Evolutionary conservation across 441 rosid species (phyloP), one percentile per base, ranked within the genome.

Genomic region (Erodium texanum): DNA sequence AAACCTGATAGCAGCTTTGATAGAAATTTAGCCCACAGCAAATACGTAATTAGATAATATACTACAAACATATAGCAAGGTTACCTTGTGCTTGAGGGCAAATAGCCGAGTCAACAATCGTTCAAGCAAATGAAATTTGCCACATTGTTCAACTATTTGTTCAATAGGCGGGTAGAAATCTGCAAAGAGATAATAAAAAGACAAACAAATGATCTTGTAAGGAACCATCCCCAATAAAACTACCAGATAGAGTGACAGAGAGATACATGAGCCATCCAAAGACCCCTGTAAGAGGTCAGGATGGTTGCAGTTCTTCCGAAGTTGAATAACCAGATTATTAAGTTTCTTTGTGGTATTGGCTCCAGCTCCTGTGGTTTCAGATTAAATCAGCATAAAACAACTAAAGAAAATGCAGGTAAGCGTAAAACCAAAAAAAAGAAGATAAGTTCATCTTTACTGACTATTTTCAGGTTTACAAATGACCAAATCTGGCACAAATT

Each of bases 251-350:
- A 65, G 45, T 43, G 32, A 68, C 52, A 69, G 66, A 43, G 18
- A 71, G 61, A 77, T 87, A 92, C 99, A 81, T 81, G 98, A 84
- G 71, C 88, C 93, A 71, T 78, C 79, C 66, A 85, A 79, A 45
- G 83, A 89, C 2, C 94, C 87, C 75, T 78, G 86, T 58, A 92
- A 78, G 74, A 95, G 92, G 77, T 95, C 97, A 4, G 99, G 99
- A 79, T 95, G 99, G 84, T 92, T 89, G 93, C 98, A 95, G 67
- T 95, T 95, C 84, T 95, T 95, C 68, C 95, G 82, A 19, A 95
- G 97, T 78, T 94, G 99, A 71, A 88, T 0, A 82, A 82, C 71
- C 72, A 92, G 68, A 79, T 92, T 92, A 77, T 83, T 90, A 65
- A 94, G 93, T 82, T 79, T 95, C 72, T 91, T 85, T 75, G 78